Evolutionary conservation across 768 basidiomycete genomes (phyloP).

Genomic region (Macrolepiota fuliginosa): DNA sequence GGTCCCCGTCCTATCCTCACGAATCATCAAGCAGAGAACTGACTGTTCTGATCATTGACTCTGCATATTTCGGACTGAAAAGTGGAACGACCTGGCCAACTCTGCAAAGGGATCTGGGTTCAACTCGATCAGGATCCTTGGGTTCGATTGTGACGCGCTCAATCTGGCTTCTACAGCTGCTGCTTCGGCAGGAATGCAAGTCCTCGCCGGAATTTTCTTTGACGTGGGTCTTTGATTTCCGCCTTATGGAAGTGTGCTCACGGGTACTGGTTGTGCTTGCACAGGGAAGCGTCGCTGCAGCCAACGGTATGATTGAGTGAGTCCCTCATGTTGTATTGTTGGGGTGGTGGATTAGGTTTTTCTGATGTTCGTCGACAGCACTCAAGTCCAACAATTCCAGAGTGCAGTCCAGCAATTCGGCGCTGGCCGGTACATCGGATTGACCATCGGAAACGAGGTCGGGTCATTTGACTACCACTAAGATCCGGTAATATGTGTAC

Average conservation of each 20-base stretch:
- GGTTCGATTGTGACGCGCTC: constrained; percentile 36
- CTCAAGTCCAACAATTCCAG: constrained; percentile 33
- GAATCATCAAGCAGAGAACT: neutral
- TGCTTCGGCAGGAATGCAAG: constrained; percentile 24
- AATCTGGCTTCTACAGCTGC: constrained; percentile 33
- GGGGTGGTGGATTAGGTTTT: neutral
- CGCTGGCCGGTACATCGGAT: constrained; percentile 28
- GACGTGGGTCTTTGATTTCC: constrained; percentile 18
- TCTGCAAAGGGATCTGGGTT: constrained; percentile 30
- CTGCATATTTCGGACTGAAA: neutral
- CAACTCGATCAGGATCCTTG: constrained; percentile 31
- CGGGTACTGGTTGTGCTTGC: neutral
- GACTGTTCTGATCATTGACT: neutral
- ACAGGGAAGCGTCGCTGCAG: constrained; percentile 29
- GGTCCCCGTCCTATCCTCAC: neutral
- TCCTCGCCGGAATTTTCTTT: constrained; percentile 34
- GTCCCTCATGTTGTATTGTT: constrained; percentile 3
- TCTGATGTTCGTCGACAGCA: constrained; percentile 20
- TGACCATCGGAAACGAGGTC: constrained; percentile 38
- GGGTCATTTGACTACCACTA: neutral
- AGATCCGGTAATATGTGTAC: neutral
- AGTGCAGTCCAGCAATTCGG: constrained; percentile 30
- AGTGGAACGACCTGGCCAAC: constrained; percentile 34
- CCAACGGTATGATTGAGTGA: constrained; percentile 28
- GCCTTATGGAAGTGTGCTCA: neutral